phyloP scores from a whole-genome alignment of 305 asterid species.

The Fraxinus ornus region DNA sequence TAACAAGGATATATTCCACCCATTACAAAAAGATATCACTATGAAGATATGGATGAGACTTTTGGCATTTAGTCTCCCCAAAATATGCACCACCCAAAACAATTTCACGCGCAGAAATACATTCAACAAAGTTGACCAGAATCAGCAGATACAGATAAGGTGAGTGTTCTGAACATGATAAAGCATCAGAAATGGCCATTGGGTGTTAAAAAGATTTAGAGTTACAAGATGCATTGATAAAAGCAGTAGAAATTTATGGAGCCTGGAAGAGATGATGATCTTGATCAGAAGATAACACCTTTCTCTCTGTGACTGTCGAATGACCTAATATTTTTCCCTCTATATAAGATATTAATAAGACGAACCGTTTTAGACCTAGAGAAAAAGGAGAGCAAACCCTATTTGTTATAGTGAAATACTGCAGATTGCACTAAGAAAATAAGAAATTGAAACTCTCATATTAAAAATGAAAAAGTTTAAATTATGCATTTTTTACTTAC shows the following conservation, averaged over 20 bases:
- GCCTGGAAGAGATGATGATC: conserved; percentile 9
- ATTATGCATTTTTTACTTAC: not conserved
- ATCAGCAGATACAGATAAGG: not conserved
- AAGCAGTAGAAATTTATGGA: conserved; percentile 20
- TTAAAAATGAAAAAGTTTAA: not conserved
- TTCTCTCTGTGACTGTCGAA: not conserved
- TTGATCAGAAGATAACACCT: conserved; percentile 4
- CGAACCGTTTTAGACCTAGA: not conserved
- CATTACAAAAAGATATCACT: not conserved
- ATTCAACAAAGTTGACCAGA: conserved; percentile 15
- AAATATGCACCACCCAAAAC: not conserved
- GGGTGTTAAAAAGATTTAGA: conserved; percentile 12
- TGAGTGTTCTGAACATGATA: not conserved
- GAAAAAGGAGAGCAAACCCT: not conserved
- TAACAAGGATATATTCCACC: not conserved
- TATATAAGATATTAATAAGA: not conserved
- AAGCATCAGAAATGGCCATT: not conserved
- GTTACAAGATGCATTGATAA: conserved; percentile 29
- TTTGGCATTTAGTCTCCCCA: not conserved
- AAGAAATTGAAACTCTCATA: not conserved
- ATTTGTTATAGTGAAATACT: not conserved
- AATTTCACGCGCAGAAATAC: not conserved
- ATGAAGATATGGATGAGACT: not conserved
- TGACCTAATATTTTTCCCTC: not conserved
- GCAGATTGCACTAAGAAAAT: no score